Evolutionary conservation across 2,329 filamentous ascomycete species (phyloP).

Genomic region (Metarhizium rileyi): DNA sequence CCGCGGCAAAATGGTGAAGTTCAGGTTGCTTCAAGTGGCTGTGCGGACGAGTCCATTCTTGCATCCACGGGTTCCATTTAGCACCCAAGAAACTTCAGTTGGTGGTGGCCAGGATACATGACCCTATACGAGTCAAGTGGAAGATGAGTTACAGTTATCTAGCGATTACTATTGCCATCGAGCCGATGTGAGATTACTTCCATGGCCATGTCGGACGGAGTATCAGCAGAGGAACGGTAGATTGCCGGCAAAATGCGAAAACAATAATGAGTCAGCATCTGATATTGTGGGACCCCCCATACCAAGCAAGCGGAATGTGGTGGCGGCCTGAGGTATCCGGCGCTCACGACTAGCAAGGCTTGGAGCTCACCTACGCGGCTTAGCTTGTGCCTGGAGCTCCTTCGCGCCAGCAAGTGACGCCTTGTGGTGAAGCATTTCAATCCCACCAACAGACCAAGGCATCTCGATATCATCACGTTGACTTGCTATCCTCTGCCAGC

Average conservation of each 20-base stretch:
- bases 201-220: too few relatives aligned
- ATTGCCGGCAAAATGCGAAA: neutral
- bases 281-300: neutral
- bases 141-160: too few relatives aligned
- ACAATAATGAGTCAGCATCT: constrained; percentile 2
- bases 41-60: too few relatives aligned
- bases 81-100: too few relatives aligned
- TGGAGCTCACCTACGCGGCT: constrained; percentile 9
- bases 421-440: constrained; percentile 3
- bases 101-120: too few relatives aligned
- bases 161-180: too few relatives aligned
- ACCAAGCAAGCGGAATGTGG: neutral
- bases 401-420: constrained; percentile 10
- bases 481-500: neutral
- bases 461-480: constrained; percentile 2
- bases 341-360: constrained; percentile 1
- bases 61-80: too few relatives aligned
- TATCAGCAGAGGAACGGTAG: too few relatives aligned
- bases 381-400: constrained; percentile 13
- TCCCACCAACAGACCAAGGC: neutral
- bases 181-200: too few relatives aligned
- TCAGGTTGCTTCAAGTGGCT: too few relatives aligned
- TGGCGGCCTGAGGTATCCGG: constrained; percentile 7
- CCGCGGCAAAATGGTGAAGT: too few relatives aligned
- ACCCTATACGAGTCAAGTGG: too few relatives aligned